phyloP scores from a whole-genome alignment of 441 rosid species.

The Kokia cookei region DNA sequence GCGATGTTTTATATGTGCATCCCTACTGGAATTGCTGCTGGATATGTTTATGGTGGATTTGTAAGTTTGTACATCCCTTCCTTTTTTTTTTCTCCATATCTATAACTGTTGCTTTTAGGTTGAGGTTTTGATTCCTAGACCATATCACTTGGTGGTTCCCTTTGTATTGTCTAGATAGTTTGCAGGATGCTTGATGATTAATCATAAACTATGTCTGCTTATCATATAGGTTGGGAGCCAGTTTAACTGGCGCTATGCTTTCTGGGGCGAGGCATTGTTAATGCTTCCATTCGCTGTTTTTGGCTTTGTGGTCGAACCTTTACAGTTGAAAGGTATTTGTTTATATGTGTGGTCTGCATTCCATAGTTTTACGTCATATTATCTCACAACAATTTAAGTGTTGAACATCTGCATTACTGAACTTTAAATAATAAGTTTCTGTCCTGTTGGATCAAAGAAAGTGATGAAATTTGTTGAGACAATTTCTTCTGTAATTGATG shows the following conservation, averaged over 20 bases:
- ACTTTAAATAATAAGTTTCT: constrained; percentile 40
- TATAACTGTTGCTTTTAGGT: not conserved
- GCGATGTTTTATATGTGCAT: constrained; percentile 78
- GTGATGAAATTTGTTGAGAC: constrained; percentile 28
- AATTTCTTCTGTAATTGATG: constrained; percentile 27
- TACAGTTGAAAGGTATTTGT: constrained; percentile 71
- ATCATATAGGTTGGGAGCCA: constrained; percentile 57
- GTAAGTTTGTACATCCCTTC: constrained; percentile 28
- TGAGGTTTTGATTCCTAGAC: not conserved
- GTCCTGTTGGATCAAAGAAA: constrained; percentile 29
- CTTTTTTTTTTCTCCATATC: not conserved
- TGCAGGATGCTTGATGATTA: not conserved
- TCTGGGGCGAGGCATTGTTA: constrained; percentile 78
- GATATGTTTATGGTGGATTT: constrained; percentile 64
- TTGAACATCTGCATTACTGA: not conserved
- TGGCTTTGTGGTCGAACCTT: constrained; percentile 72
- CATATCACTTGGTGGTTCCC: not conserved
- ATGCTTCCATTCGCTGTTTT: constrained; percentile 77
- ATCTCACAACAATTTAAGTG: not conserved
- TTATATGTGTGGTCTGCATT: not conserved
- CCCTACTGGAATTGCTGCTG: constrained; percentile 66
- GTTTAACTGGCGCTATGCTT: constrained; percentile 76
- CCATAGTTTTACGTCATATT: not conserved
- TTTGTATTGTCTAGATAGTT: not conserved
- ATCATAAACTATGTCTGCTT: constrained; percentile 10